Conservation (phyloP, 148 eudicot genomes). For the Tetragonia tetragonoides region DNA sequence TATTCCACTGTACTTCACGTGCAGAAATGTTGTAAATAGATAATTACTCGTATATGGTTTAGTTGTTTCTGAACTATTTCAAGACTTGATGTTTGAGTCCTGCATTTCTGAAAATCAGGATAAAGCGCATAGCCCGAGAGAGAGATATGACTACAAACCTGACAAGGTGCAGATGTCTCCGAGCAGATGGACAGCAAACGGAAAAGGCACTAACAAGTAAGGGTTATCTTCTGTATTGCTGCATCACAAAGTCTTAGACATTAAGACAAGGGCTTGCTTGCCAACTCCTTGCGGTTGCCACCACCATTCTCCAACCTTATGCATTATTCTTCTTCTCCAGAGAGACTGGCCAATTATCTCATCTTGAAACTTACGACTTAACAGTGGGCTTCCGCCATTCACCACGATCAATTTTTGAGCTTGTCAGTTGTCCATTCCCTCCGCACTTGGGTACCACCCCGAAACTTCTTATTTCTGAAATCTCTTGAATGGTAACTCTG, state of each 20-base stretch:
- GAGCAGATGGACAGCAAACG: constrained; percentile 26
- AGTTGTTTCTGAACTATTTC: too few relatives aligned
- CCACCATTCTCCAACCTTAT: constrained; percentile 18
- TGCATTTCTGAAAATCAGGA: constrained; percentile 40
- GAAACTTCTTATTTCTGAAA: constrained; percentile 18
- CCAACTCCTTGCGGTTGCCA: background rate
- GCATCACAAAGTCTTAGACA: background rate
- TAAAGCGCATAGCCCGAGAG: constrained; percentile 34
- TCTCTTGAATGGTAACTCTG: background rate
- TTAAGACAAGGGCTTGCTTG: background rate
- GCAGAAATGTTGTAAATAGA: too few relatives aligned
- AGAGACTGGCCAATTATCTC: constrained; percentile 29
- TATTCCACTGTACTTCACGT: too few relatives aligned
- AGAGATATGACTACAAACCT: constrained; percentile 21
- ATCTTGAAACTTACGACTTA: constrained; percentile 30
- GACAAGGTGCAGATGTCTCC: constrained; percentile 37
- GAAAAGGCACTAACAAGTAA: constrained; percentile 45
- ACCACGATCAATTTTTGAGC: constrained; percentile 37
- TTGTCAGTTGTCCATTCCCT: constrained; percentile 26
- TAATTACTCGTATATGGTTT: too few relatives aligned
- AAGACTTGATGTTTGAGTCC: background rate
- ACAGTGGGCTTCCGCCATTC: constrained; percentile 24
- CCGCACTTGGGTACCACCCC: constrained; percentile 20
- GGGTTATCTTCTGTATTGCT: constrained; percentile 22
- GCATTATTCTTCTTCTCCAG: constrained; percentile 32